Conservation (phyloP, 2,329 filamentous ascomycete species). For the Dactylellina parvicollis region DNA sequence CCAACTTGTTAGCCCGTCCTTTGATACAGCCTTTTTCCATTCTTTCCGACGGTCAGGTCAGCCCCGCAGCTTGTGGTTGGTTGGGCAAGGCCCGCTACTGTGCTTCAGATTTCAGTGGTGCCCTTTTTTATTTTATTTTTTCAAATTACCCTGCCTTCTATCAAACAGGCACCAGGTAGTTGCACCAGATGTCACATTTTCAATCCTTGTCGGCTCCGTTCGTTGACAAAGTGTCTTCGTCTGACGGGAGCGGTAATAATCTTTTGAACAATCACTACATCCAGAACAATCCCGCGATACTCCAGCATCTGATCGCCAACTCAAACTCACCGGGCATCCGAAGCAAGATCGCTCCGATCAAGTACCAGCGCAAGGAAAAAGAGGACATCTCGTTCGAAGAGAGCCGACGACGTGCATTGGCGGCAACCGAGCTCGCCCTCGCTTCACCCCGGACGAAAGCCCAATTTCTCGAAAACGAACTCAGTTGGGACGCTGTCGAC, state of each 20-base stretch:
- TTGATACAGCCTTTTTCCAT: constrained; percentile 51
- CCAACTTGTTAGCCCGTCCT: constrained; percentile 35
- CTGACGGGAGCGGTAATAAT: constrained; percentile 51
- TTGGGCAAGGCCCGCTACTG: constrained; percentile 24
- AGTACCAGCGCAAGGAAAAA: constrained; percentile 52
- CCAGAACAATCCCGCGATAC: constrained; percentile 50
- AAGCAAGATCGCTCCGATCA: constrained; percentile 50
- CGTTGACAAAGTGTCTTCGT: constrained; percentile 55
- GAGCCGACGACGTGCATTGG: constrained; percentile 52
- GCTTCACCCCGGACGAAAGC: constrained; percentile 54
- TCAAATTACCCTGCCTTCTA: constrained; percentile 12
- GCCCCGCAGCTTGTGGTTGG: constrained; percentile 49
- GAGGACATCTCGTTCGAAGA: constrained; percentile 53
- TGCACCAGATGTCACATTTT: constrained; percentile 54
- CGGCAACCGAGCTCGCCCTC: constrained; percentile 54
- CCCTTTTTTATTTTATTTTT: constrained; percentile 25
- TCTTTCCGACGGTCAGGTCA: constrained; percentile 53
- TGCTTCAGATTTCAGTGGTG: constrained; percentile 38
- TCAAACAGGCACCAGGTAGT: constrained; percentile 44
- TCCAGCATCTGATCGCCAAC: constrained; percentile 48
- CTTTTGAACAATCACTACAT: constrained; percentile 48
- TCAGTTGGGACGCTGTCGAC: constrained; percentile 48
- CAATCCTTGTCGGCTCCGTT: constrained; percentile 55
- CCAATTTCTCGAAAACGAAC: constrained; percentile 52
- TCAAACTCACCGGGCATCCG: constrained; percentile 34